Percentiles rank a stretch among this genome's conserved stretches.
Conservation (phyloP, 2,329 filamentous ascomycete genomes). For the Cladosporium sp. region DNA sequence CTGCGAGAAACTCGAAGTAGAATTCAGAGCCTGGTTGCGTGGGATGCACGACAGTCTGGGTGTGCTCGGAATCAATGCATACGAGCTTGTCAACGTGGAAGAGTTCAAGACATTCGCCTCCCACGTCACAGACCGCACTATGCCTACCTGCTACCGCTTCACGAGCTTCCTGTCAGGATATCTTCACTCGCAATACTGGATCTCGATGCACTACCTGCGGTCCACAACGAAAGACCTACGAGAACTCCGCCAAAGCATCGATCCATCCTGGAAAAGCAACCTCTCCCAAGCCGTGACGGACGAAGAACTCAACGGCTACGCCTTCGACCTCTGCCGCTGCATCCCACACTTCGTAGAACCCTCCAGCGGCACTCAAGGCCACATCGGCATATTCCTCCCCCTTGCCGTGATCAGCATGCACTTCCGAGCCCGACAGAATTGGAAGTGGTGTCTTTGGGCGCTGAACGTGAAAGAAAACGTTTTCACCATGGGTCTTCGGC, state of each 20-base stretch:
- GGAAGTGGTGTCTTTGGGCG: slow-evolving; percentile 11
- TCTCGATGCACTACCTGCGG: slow-evolving; percentile 27
- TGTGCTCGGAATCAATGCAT: slow-evolving; percentile 9
- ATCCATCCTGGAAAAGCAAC: background rate
- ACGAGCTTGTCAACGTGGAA: slow-evolving; percentile 18
- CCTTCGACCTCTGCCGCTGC: slow-evolving; percentile 23
- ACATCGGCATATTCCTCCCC: slow-evolving; percentile 29
- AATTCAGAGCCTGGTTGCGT: slow-evolving; percentile 22
- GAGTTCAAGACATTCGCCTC: slow-evolving; percentile 23
- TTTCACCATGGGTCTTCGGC: slow-evolving; percentile 10
- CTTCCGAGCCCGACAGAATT: slow-evolving; percentile 16
- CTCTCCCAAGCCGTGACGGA: slow-evolving; percentile 13
- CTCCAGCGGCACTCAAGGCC: slow-evolving; percentile 23
- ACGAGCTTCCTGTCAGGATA: slow-evolving; percentile 27
- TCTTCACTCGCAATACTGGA: slow-evolving; percentile 28
- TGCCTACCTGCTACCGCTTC: slow-evolving; percentile 25
- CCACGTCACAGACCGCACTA: slow-evolving; percentile 22
- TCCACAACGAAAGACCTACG: slow-evolving; percentile 15
- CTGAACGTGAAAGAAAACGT: slow-evolving; percentile 7
- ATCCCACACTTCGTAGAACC: slow-evolving; percentile 29
- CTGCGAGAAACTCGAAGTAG: slow-evolving; percentile 19
- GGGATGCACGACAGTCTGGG: slow-evolving; percentile 1
- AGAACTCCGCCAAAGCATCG: slow-evolving; percentile 7
- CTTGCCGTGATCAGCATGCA: slow-evolving; percentile 26
- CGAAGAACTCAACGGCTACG: slow-evolving; percentile 23